Evolutionary conservation across 108 stramenopile species (phyloP).

Genomic region (Mediolabrus comicus): DNA sequence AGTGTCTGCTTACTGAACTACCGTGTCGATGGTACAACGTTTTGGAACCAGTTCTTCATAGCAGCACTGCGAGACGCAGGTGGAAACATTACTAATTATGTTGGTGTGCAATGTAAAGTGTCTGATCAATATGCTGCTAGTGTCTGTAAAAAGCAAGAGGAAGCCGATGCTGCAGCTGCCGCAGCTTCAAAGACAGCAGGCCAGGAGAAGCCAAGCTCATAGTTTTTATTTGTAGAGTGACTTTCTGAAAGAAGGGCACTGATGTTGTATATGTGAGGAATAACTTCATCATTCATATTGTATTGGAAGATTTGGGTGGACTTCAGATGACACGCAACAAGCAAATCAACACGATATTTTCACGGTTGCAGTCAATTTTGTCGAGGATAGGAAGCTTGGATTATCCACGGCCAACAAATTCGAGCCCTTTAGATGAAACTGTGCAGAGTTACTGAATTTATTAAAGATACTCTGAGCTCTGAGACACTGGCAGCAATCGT

Average conservation of each 20-base stretch:
- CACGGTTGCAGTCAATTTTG: too few relatives aligned
- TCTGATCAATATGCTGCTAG: conserved; percentile 85
- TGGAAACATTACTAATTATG: conserved; percentile 94
- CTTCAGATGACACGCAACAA: too few relatives aligned
- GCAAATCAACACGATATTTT: too few relatives aligned
- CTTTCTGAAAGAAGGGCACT: background rate
- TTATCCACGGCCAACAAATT: too few relatives aligned
- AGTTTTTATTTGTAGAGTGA: background rate
- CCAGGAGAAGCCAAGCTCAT: too few relatives aligned
- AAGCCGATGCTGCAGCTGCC: conserved; percentile 44
- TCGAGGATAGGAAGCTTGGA: too few relatives aligned
- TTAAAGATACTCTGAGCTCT: too few relatives aligned
- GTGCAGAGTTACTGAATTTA: too few relatives aligned
- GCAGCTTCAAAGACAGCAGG: conserved; percentile 8
- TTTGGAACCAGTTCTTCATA: conserved; percentile 99
- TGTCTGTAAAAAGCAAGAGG: conserved; percentile 85
- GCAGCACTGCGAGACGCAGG: conserved; percentile 89
- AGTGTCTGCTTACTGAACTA: conserved; percentile 95
- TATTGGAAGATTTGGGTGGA: too few relatives aligned
- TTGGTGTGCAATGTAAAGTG: conserved; percentile 97
- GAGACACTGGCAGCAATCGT: too few relatives aligned
- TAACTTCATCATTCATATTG: background rate
- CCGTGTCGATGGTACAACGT: conserved; percentile 93
- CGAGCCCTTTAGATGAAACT: too few relatives aligned
- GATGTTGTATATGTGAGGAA: background rate